Evolutionary conservation across 1,139 yeast species (phyloP), one percentile per base, ranked within the genome.

Genomic region (Candida sp.): DNA sequence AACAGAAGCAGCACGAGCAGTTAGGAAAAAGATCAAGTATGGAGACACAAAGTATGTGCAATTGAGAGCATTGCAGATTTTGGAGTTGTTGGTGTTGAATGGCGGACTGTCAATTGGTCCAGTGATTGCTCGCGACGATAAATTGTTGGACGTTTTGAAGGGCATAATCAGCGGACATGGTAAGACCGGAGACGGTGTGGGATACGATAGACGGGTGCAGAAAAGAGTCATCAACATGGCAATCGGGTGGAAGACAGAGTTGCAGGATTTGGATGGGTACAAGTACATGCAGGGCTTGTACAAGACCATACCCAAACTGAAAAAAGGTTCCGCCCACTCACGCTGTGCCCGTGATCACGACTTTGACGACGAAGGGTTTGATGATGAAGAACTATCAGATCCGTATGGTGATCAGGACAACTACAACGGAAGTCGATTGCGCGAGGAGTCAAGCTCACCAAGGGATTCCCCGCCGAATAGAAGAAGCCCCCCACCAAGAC

Each of bases 1-100:
- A 1, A 72, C 77, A 8, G 98, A 93, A 67, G 96, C 96, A 1
- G 98, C 98, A 0, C 77, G 98, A 48, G 96, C 97, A 1, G 75
- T 94, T 37, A 80, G 99, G 49, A 94, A 94, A 73, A 85, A 86
- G 64, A 75, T 94, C 65, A 94, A 94, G 70, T 89, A 94, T 65
- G 98, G 98, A n/a, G 67, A 65, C 26, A 61, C 75, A 1, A 65
- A 70, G 1, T 74, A 74, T 31, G 86, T 84, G 55, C 94, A 88
- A 63, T 58, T 80, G 48, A 78, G 89, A 49, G 90, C 96, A 0
- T 70, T 93, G 56, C 81, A 81, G 52, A 63, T 93, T 22, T 74
- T 92, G 53, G 97, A 93, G 63, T 76, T 89, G 35, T 70, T 93
- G 51, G 86, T 93, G 3, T 81, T 88, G 53, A 93, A 93, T 66